Evolutionary conservation across 768 basidiomycete genomes (phyloP).

Genomic region (Melanogaster broomeanus): DNA sequence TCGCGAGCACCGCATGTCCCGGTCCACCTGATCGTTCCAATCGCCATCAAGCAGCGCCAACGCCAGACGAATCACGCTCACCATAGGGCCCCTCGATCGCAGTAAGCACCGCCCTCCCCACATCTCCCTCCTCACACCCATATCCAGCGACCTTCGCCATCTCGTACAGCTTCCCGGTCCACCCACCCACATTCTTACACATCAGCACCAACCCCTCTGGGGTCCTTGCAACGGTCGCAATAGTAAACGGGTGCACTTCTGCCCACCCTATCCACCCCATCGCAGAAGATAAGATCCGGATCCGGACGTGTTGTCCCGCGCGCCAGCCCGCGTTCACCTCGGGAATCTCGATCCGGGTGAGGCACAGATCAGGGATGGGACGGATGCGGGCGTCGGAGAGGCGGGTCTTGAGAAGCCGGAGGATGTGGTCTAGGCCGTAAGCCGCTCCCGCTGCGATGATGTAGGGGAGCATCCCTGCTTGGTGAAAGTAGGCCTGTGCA

Average conservation of each 20-base stretch:
- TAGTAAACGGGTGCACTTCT: slow-evolving; percentile 56
- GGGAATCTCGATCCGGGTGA: slow-evolving; percentile 50
- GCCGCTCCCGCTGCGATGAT: slow-evolving; percentile 39
- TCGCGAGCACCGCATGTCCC: slow-evolving; percentile 46
- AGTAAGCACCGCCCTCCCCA: slow-evolving; percentile 35
- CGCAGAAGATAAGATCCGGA: slow-evolving; percentile 44
- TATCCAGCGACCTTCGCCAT: slow-evolving; percentile 39
- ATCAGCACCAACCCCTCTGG: slow-evolving; percentile 49
- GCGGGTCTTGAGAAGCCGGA: slow-evolving; percentile 50
- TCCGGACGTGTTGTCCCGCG: slow-evolving; percentile 60
- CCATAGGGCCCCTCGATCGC: slow-evolving; percentile 60
- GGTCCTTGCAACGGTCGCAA: slow-evolving; percentile 43
- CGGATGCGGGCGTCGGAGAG: slow-evolving; percentile 44
- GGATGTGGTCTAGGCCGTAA: slow-evolving; percentile 47
- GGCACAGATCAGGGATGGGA: slow-evolving; percentile 44
- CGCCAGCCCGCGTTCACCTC: slow-evolving; percentile 53
- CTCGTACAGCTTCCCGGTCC: slow-evolving; percentile 47
- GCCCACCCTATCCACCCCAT: slow-evolving; percentile 41
- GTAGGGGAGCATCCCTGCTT: slow-evolving; percentile 38
- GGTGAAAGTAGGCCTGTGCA: slow-evolving; percentile 27
- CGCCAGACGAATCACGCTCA: slow-evolving; percentile 1
- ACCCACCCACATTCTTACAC: slow-evolving; percentile 51
- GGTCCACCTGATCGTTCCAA: slow-evolving; percentile 36
- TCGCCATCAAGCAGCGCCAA: slow-evolving; percentile 5
- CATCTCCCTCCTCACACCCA: slow-evolving; percentile 28